phyloP scores from a whole-genome alignment of 257 asterid genomes.

The Prunella vulgaris region DNA sequence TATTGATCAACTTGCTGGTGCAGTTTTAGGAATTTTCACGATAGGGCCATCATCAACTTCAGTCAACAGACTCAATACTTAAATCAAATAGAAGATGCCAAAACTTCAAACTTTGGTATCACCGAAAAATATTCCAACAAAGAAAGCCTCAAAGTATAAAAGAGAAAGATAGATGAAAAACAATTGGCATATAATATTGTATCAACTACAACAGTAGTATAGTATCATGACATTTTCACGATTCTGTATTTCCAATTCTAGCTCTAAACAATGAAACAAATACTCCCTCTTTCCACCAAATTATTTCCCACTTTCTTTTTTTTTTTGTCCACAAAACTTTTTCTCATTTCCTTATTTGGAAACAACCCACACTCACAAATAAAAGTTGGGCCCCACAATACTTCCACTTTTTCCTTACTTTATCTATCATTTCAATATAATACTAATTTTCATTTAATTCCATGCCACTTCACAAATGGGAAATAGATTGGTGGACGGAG shows the following conservation, averaged over 20 bases:
- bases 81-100: background rate
- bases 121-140: background rate
- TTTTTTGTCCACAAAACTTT: too few relatives aligned
- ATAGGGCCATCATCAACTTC: background rate
- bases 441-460: too few relatives aligned
- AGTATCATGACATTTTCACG: constrained; percentile 1
- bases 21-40: constrained; percentile 9
- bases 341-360: too few relatives aligned
- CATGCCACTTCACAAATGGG: too few relatives aligned
- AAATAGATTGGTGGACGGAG: too few relatives aligned
- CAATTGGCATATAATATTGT: background rate
- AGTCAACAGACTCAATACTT: background rate
- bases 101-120: background rate
- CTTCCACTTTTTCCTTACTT: too few relatives aligned
- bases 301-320: too few relatives aligned
- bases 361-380: too few relatives aligned
- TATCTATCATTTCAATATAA: too few relatives aligned
- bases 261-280: constrained; percentile 9
- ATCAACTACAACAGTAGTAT: background rate
- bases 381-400: too few relatives aligned
- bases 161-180: background rate
- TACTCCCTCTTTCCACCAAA: too few relatives aligned
- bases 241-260: background rate
- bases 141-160: background rate
- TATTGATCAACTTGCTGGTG: constrained; percentile 5